Percentiles rank a stretch among this genome's conserved stretches.
These are phyloP conservation scores for Alternaria sp. DNA, from an alignment of 2,329 filamentous ascomycete species.

Conservation along the genomic window DNA sequence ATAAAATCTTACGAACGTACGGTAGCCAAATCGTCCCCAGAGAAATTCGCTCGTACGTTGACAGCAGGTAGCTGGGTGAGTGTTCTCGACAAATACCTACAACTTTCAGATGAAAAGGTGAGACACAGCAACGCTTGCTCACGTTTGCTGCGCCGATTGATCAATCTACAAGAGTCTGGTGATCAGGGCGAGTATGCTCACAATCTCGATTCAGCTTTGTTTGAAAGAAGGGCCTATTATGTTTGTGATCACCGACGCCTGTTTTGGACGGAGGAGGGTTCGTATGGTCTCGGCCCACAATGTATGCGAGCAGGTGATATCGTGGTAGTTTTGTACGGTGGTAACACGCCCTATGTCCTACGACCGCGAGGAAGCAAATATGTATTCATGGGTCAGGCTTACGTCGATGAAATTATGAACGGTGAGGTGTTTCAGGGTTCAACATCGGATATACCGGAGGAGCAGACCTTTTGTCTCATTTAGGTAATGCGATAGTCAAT, in stretches of 20 bases:
- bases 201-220: no score
- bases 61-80: no score
- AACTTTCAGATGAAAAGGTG: no score
- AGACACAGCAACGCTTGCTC: no score
- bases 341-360: conserved; percentile 9
- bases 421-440: background rate
- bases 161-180: no score
- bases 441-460: background rate
- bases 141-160: no score
- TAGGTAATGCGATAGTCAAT: background rate
- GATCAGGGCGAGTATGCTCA: no score
- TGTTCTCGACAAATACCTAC: no score
- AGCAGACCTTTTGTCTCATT: background rate
- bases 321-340: conserved; percentile 11
- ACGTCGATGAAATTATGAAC: conserved; percentile 14
- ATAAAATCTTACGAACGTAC: no score
- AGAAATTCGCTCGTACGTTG: no score
- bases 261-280: background rate
- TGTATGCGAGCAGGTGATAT: conserved; percentile 11
- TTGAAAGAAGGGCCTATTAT: accelerated
- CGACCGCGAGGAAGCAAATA: background rate
- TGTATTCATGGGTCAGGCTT: conserved; percentile 10
- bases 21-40: no score
- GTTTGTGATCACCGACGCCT: background rate
- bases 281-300: conserved; percentile 6